Percentiles rank a stretch among this genome's conserved stretches.
phyloP scores from a whole-genome alignment of 1,284 basidiomycete genomes.

The Tausonia pullulans region DNA sequence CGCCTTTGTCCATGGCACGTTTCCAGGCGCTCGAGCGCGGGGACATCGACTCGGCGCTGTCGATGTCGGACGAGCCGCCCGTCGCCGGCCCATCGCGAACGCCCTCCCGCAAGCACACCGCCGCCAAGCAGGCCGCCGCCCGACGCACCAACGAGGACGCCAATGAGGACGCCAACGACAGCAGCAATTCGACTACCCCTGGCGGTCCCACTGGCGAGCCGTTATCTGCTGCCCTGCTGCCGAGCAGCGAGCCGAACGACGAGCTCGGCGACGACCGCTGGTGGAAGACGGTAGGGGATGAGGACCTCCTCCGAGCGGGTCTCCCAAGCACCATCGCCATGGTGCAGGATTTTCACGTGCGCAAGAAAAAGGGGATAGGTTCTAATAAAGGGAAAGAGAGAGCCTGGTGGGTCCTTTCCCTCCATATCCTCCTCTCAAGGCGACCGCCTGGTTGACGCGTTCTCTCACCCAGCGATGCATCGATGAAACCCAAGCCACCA shows the following conservation, averaged over 20 bases:
- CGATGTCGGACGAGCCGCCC: neutral
- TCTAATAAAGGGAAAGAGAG: conserved; percentile 10
- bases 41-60: neutral
- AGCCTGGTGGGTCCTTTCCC: neutral
- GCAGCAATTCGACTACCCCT: no score
- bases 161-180: no score
- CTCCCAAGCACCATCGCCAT: conserved; percentile 29
- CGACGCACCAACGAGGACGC: no score
- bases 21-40: neutral
- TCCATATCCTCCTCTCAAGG: neutral
- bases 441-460: neutral
- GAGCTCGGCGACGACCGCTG: conserved; percentile 28
- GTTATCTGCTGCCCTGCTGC: no score
- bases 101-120: neutral
- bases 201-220: no score
- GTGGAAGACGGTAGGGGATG: conserved; percentile 29
- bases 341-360: conserved; percentile 20
- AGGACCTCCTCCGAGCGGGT: conserved; percentile 27
- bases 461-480: neutral
- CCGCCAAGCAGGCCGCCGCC: neutral
- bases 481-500: neutral
- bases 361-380: conserved; percentile 15
- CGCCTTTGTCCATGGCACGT: neutral
- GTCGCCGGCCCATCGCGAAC: neutral
- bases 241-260: conserved; percentile 17